phyloP scores from a whole-genome alignment of 495 filamentous ascomycete genomes.

The Aspergillus incahuasiensis region DNA sequence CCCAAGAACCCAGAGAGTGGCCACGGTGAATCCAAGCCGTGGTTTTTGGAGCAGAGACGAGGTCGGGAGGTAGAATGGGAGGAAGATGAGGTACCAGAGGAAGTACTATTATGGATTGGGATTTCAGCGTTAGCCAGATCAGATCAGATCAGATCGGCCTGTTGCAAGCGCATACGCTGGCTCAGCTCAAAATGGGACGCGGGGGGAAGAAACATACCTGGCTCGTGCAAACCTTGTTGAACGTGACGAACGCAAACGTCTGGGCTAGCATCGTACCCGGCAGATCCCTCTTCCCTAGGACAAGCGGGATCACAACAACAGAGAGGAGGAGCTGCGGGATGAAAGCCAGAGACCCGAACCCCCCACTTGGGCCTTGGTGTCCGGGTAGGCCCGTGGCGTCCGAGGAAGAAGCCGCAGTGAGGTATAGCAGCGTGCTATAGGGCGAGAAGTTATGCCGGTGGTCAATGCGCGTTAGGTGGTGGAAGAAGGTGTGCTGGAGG shows the following conservation, averaged over 20 bases:
- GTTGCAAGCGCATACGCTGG: too few species aligned
- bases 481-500: constrained; percentile 81
- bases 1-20: constrained; percentile 65
- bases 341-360: constrained; percentile 79
- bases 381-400: neutral
- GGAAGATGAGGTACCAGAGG: constrained; percentile 91
- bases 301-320: constrained; percentile 68
- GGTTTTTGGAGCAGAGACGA: constrained; percentile 64
- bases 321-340: constrained; percentile 79
- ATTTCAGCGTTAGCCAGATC: neutral
- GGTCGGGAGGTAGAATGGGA: constrained; percentile 82
- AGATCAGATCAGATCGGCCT: too few species aligned
- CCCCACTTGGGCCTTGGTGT: constrained; percentile 17
- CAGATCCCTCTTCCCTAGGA: constrained; percentile 77
- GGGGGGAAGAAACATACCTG: constrained; percentile 66
- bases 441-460: constrained; percentile 98
- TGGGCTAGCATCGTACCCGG: constrained; percentile 93
- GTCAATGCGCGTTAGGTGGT: constrained; percentile 90
- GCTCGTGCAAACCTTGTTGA: constrained; percentile 97
- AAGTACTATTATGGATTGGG: too few species aligned
- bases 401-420: constrained; percentile 68
- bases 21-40: constrained; percentile 55
- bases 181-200: neutral
- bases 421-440: constrained; percentile 88
- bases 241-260: constrained; percentile 94